Conservation (phyloP, 2,329 filamentous ascomycete genomes). For the Teratosphaeria gauchensis region DNA sequence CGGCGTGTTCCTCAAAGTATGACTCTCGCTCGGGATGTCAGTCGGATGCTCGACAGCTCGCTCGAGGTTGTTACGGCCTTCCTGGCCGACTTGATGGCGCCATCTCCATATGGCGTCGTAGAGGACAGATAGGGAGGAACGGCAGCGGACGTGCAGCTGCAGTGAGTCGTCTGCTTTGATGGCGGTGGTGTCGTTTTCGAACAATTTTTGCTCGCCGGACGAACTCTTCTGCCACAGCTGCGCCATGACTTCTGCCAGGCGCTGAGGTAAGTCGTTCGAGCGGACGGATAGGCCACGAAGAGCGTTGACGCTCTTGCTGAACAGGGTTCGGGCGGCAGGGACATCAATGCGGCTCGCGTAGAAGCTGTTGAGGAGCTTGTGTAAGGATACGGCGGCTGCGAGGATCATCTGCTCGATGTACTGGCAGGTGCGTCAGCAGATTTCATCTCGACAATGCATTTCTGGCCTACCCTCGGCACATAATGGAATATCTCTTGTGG, state of each 20-base stretch:
- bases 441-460: no score
- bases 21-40: slow-evolving; percentile 16
- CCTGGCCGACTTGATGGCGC: slow-evolving; percentile 59
- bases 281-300: slow-evolving; percentile 65
- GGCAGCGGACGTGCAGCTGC: slow-evolving; percentile 71
- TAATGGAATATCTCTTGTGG: slow-evolving; percentile 47
- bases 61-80: slow-evolving; percentile 37
- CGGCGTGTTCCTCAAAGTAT: slow-evolving; percentile 17
- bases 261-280: slow-evolving; percentile 69
- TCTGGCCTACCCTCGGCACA: slow-evolving; percentile 43
- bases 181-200: slow-evolving; percentile 7
- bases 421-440: background rate
- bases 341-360: slow-evolving; percentile 65
- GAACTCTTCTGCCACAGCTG: slow-evolving; percentile 66
- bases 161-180: slow-evolving; percentile 51
- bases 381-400: slow-evolving; percentile 66
- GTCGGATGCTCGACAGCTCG: slow-evolving; percentile 75
- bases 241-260: slow-evolving; percentile 74
- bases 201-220: slow-evolving; percentile 19
- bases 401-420: slow-evolving; percentile 80
- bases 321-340: slow-evolving; percentile 56
- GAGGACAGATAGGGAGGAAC: slow-evolving; percentile 76
- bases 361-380: slow-evolving; percentile 68
- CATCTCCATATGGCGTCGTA: slow-evolving; percentile 81
- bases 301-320: slow-evolving; percentile 59